A percentile compares a stretch with the other conserved stretches of the same genome.
These are phyloP conservation scores for Pseudogymnoascus sp. DNA, from an alignment of 2,329 filamentous ascomycete species.

Conservation along the genomic window DNA sequence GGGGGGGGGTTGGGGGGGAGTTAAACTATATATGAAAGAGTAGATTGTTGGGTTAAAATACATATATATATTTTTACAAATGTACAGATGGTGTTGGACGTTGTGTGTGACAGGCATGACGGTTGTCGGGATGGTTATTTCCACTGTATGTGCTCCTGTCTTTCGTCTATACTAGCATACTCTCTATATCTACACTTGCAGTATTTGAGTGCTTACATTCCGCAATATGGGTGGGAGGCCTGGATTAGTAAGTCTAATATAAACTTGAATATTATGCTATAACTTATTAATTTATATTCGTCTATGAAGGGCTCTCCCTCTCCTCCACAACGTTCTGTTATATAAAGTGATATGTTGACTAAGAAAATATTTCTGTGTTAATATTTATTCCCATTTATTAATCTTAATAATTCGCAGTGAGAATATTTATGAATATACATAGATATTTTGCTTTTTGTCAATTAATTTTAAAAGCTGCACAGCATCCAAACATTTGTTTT, in stretches of 20 bases:
- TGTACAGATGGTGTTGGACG: not conserved
- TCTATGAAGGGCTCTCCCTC: too few species aligned
- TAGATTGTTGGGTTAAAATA: constrained; percentile 3
- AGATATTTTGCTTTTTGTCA: too few species aligned
- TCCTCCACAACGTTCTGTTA: not conserved
- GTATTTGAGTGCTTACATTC: too few species aligned
- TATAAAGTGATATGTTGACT: too few species aligned
- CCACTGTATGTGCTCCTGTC: too few species aligned
- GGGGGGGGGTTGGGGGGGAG: not conserved
- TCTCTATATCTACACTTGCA: too few species aligned
- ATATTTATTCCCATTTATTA: too few species aligned
- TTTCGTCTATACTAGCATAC: not conserved
- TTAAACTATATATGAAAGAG: constrained; percentile 1
- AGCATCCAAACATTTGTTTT: too few species aligned
- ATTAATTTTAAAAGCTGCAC: too few species aligned
- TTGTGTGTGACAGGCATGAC: not conserved
- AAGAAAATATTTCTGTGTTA: too few species aligned
- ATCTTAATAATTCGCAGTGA: too few species aligned
- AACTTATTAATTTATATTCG: not conserved
- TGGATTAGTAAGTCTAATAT: not conserved
- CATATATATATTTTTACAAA: not conserved
- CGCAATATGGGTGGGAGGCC: not conserved
- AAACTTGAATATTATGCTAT: not conserved
- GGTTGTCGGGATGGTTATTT: not conserved
- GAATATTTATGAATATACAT: too few species aligned